Base-by-base conservation (phyloP, 768 basidiomycete genomes). In the Cystofilobasidium ferigula region DNA sequence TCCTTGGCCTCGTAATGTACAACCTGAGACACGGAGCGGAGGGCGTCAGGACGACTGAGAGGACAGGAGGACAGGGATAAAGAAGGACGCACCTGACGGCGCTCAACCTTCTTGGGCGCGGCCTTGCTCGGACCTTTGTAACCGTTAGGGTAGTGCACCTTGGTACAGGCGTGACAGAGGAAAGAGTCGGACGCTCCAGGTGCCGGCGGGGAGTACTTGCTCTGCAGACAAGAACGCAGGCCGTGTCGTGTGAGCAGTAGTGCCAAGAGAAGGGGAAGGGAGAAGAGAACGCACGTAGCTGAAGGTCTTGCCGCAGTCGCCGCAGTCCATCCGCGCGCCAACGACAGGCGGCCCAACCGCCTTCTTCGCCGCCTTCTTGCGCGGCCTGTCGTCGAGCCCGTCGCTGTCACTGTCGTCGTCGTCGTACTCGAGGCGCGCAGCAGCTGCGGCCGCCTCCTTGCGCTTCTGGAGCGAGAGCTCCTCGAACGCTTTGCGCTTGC, bases 141-240 rank as follows among this genome's bases (percentile, higher is more conserved):
- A 0, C 89, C 89, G 71, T 92, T 88, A 1, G 79, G 78, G 8
- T 88, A 90, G 3, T 84, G 81, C 0, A 83, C 80, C 72, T 88
- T 89, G 1, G 86, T 84, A 74, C 94, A 99, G 12, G 78, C 76
- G 71, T 90, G 85, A 73, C 94, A 99, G 26, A 98, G 81, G 70
- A 81, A 90, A 9, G 16, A 3, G 1, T 89, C 90, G 0, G 84
- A 82, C 0, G 83, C 83, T 0, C 83, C 81, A 51, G 81, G 81
- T 9, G 84, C 83, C 8, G 88, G 82, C 69, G 88, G 78, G 0
- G 93, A 95, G 72, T 94, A 97, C 71, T 83, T 86, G 1, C 88
- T 92, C 91, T 93, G 63, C 48, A 26, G 22, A 13, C 48, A 4
- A 57, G 38, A 24, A 32, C 60, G 47, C 16, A 28, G 40, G 16